Percentiles rank a stretch among this genome's conserved stretches.
These are phyloP conservation scores for Cutaneotrichosporon cavernicola DNA, from an alignment of 1,284 basidiomycete species.

Conservation along the genomic window DNA sequence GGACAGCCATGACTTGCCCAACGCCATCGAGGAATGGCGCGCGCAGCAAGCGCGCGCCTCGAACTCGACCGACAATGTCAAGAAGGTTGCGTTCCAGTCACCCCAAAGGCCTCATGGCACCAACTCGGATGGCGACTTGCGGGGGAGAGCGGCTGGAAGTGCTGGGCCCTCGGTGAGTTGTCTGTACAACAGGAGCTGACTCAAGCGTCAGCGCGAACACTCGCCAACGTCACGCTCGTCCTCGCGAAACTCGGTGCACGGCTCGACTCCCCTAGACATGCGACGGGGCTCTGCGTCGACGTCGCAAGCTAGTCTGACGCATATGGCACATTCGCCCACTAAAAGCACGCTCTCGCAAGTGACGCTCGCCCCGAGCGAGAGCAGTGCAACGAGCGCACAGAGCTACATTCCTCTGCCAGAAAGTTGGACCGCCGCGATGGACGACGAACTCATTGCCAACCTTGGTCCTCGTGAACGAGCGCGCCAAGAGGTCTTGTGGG, in stretches of 20 bases:
- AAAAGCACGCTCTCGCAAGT: constrained; percentile 13
- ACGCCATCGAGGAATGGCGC: background rate
- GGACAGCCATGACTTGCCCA: background rate
- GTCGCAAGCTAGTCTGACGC: background rate
- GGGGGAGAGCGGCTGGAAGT: background rate
- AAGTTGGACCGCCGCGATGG: constrained; percentile 94
- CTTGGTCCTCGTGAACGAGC: constrained; percentile 89
- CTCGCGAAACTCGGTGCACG: constrained; percentile 8
- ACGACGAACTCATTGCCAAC: constrained; percentile 91
- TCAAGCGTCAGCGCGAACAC: constrained; percentile 1
- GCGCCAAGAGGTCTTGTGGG: constrained; percentile 94
- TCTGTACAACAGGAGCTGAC: background rate
- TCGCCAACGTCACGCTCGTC: constrained; percentile 2
- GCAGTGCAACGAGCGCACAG: constrained; percentile 4
- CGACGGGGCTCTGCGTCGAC: constrained; percentile 1
- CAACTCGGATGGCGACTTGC: constrained; percentile 19
- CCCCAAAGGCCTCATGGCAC: constrained; percentile 2
- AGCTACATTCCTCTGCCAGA: constrained; percentile 60
- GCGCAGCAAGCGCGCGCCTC: background rate
- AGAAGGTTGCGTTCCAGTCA: constrained; percentile 25
- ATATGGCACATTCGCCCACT: constrained; percentile 14
- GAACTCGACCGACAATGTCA: constrained; percentile 21
- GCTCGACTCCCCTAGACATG: background rate
- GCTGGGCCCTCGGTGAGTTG: background rate
- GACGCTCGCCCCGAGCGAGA: constrained; percentile 11